These are phyloP conservation scores for Harringtonia aguacate DNA, from an alignment of 2,329 filamentous ascomycete species.

Conservation along the genomic window DNA sequence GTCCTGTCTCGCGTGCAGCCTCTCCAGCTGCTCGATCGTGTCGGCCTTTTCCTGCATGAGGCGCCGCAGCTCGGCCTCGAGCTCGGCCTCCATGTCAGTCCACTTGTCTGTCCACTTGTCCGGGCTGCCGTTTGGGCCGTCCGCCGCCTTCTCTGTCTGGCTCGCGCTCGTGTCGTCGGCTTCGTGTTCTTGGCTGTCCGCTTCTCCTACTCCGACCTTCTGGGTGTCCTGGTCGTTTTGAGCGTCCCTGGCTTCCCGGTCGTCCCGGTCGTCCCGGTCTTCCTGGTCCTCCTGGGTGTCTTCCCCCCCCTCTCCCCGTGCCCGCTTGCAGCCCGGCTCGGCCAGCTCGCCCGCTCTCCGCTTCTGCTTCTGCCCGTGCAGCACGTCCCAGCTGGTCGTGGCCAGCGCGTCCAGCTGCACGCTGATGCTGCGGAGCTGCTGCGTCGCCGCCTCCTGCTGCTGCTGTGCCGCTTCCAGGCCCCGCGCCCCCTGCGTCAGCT, in stretches of 20 bases:
- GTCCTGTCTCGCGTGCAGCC: slow-evolving; percentile 16
- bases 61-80: slow-evolving; percentile 20
- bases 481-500: background rate
- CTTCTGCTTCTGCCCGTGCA: no score
- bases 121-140: slow-evolving; percentile 12
- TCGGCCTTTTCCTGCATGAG: background rate
- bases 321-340: background rate
- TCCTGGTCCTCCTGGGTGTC: background rate
- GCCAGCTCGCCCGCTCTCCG: background rate
- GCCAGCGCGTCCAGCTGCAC: background rate
- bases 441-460: background rate
- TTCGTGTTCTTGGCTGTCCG: no score
- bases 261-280: slow-evolving; percentile 1
- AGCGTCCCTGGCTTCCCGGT: no score
- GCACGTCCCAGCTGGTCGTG: background rate
- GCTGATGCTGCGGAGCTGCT: background rate
- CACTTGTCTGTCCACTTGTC: background rate
- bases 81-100: slow-evolving; percentile 21
- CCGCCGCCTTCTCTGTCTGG: background rate
- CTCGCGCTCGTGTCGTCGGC: no score
- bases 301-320: background rate
- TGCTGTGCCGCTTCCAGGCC: background rate
- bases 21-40: slow-evolving; percentile 16
- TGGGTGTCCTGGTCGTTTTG: no score
- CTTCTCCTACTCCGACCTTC: no score